Percentiles rank a stretch among this genome's conserved stretches.
Conservation (phyloP, 148 eudicot species). For the Nyssa sinensis region DNA sequence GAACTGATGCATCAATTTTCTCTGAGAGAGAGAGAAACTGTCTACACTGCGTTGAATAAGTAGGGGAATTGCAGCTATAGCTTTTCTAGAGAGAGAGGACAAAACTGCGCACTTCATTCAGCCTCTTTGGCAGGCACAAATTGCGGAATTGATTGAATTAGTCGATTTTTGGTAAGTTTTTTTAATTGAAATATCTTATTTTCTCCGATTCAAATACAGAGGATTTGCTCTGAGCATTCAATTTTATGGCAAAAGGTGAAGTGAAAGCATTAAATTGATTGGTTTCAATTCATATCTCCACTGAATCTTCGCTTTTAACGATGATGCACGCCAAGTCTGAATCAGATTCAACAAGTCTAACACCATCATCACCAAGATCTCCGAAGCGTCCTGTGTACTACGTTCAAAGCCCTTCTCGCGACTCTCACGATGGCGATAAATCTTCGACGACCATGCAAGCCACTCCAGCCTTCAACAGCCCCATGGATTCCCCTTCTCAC, state of each 20-base stretch:
- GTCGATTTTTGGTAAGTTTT: too few relatives aligned
- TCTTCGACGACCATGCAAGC: conserved; percentile 30
- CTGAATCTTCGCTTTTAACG: background rate
- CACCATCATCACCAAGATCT: conserved; percentile 30
- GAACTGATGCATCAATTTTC: background rate
- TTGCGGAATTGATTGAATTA: too few relatives aligned
- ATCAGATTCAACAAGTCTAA: conserved; percentile 34
- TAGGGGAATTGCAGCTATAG: too few relatives aligned
- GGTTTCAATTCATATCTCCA: background rate
- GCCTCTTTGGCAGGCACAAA: too few relatives aligned
- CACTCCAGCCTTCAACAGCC: conserved; percentile 28
- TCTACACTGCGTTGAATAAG: too few relatives aligned
- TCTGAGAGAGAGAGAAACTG: background rate
- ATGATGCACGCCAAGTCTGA: conserved; percentile 36
- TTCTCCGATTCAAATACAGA: too few relatives aligned
- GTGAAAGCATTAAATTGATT: too few relatives aligned
- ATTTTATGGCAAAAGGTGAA: too few relatives aligned
- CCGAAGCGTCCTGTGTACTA: conserved; percentile 40
- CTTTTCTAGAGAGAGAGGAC: too few relatives aligned
- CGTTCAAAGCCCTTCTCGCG: conserved; percentile 55
- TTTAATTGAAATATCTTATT: too few relatives aligned
- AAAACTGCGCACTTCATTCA: too few relatives aligned
- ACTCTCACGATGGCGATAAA: conserved; percentile 59
- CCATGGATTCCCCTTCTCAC: conserved; percentile 40
- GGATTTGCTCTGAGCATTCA: background rate